Percentiles rank a stretch among this genome's conserved stretches.
These are phyloP conservation scores for Pseudogymnoascus sp. DNA, from an alignment of 2,329 filamentous ascomycete genomes.

Conservation along the genomic window DNA sequence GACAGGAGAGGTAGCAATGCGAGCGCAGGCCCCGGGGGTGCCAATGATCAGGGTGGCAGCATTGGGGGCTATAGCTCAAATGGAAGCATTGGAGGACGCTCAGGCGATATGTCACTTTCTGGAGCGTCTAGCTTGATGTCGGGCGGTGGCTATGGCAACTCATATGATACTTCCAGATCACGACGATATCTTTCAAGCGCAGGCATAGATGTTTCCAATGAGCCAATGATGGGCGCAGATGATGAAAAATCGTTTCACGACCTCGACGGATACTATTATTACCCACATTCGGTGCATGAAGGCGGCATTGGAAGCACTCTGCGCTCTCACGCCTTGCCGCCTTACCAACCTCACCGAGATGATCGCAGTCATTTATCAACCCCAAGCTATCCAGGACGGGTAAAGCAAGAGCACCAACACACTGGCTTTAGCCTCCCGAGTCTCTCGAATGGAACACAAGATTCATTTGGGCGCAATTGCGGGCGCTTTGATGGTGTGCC, in stretches of 20 bases:
- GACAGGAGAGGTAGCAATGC: slow-evolving; percentile 41
- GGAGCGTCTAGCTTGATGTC: slow-evolving; percentile 24
- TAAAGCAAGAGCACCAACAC: slow-evolving; percentile 25
- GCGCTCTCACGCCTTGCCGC: slow-evolving; percentile 6
- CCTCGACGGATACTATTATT: slow-evolving; percentile 26
- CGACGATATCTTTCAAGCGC: slow-evolving; percentile 23
- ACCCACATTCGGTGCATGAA: slow-evolving; percentile 25
- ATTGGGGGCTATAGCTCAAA: slow-evolving; percentile 25
- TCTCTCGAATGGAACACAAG: slow-evolving; percentile 18
- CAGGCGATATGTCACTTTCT: slow-evolving; percentile 26
- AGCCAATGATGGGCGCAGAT: slow-evolving; percentile 26
- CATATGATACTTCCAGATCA: slow-evolving; percentile 23
- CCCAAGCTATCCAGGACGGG: slow-evolving; percentile 22
- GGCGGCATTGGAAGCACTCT: slow-evolving; percentile 2
- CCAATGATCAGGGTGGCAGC: slow-evolving; percentile 22
- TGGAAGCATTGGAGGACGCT: slow-evolving; percentile 19
- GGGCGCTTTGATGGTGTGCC: slow-evolving; percentile 27
- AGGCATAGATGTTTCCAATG: slow-evolving; percentile 25
- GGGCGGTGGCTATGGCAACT: slow-evolving; percentile 20
- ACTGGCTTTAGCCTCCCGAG: slow-evolving; percentile 23
- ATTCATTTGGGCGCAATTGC: slow-evolving; percentile 23
- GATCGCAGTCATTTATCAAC: slow-evolving; percentile 15
- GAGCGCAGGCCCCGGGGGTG: slow-evolving; percentile 47
- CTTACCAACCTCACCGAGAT: slow-evolving; percentile 19
- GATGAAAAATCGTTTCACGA: slow-evolving; percentile 27